Evolutionary conservation across 1,139 yeast species (phyloP), one percentile per base, ranked within the genome.

Genomic region (Scheffersomyces titani): DNA sequence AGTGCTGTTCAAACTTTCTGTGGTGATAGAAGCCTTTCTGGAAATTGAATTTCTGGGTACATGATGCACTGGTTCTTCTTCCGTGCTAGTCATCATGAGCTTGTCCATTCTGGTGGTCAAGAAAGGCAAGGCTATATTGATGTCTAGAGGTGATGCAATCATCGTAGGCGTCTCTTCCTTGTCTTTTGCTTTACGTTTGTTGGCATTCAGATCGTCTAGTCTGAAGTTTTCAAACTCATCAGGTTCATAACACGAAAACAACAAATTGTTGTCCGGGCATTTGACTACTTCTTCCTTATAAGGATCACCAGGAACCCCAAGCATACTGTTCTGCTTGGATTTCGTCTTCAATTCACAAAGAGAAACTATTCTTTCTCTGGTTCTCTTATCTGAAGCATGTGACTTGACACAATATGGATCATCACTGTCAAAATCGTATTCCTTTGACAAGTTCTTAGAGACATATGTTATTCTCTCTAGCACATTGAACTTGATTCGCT

Each of bases 401-500:
- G 72, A 69, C 51, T 66, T 68, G 36, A 70, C 52, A 51, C 65
- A 66, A 54, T 65, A 74, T 51, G 78, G 83, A 70, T 77, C 84
- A 2, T 79, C 82, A 18, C 76, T 75, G 54, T 83, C 86, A 55
- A 82, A 87, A 57, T 86, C 90, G 60, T 79, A 84, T 65, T 87
- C 91, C 60, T 72, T 77, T 46, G 80, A 74, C 60, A 83, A 69
- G 62, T 82, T 81, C 58, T 82, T 84, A 2, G 90, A 87, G 3
- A 81, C 83, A 54, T 68, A 90, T 0, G 92, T 84, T 18, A 89
- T 84, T 58, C 88, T 82, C 69, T 92, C 97, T 59, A 88, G 74
- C 7, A 91, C 81, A 63, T 88, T 89, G 53, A 92, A 83, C 58
- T 88, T 85, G 53, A 92, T 81, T 63, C 97, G 77, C 63, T 90